phyloP scores from a whole-genome alignment of 2,329 filamentous ascomycete species.

The Colletotrichum spinosum region DNA sequence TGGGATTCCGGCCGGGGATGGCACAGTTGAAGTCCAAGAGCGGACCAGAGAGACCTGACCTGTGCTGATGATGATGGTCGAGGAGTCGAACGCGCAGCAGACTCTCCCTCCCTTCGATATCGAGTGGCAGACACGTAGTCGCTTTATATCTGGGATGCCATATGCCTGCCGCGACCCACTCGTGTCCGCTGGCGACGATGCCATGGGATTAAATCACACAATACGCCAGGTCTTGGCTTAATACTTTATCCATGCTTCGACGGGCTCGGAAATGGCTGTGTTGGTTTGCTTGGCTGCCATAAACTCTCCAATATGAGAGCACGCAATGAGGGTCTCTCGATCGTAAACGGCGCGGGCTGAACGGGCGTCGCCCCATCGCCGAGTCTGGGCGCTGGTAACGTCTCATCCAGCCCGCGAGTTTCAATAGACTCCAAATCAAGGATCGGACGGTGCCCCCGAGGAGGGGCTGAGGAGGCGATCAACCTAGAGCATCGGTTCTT shows the following conservation, averaged over 20 bases:
- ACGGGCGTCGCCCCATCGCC: not conserved
- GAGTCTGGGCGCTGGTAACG: conserved; percentile 16
- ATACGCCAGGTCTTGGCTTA: conserved; percentile 24
- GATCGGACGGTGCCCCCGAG: conserved; percentile 1
- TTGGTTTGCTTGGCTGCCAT: conserved; percentile 5
- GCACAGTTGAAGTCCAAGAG: not conserved
- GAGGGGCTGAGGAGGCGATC: not conserved
- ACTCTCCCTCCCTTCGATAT: not conserved
- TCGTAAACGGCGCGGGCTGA: not conserved
- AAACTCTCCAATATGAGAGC: conserved; percentile 2
- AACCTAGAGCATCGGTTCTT: not conserved
- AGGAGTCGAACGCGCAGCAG: too few relatives aligned
- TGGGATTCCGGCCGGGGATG: not conserved
- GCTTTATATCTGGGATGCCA: conserved; percentile 1
- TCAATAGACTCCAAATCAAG: not conserved
- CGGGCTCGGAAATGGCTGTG: conserved; percentile 1
- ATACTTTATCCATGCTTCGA: conserved; percentile 15
- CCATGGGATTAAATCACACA: conserved; percentile 31
- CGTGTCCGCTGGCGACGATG: conserved; percentile 14
- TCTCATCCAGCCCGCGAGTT: conserved; percentile 1
- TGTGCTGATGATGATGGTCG: not conserved
- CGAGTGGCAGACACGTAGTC: not conserved
- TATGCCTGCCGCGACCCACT: not conserved
- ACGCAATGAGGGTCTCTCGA: conserved; percentile 20
- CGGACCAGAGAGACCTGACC: not conserved